Conservation (phyloP, 306 rosid species). For the Trichosanthes cucumerina region DNA sequence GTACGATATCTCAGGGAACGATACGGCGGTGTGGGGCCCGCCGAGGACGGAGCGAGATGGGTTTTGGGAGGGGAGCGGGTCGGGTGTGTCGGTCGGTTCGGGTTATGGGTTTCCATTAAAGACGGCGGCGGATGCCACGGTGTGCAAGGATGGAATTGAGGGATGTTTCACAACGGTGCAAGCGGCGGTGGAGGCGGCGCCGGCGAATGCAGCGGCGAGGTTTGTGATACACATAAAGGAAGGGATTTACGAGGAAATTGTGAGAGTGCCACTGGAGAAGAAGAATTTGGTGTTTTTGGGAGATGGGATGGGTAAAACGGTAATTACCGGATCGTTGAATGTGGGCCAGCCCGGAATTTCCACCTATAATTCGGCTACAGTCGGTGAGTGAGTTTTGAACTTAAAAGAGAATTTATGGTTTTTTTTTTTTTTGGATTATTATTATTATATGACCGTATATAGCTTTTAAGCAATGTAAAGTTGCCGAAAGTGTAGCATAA, state of each 20-base stretch:
- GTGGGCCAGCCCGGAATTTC: constrained; percentile 51
- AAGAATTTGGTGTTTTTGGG: constrained; percentile 60
- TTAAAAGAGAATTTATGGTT: background rate
- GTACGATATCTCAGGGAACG: constrained; percentile 44
- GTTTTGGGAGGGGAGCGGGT: constrained; percentile 37
- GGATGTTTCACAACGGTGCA: constrained; percentile 53
- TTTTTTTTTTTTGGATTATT: background rate
- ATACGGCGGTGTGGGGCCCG: constrained; percentile 36
- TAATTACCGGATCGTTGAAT: constrained; percentile 49
- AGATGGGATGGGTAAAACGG: constrained; percentile 64
- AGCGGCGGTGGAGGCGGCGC: constrained; percentile 62
- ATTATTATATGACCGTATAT: background rate
- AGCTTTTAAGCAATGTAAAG: background rate
- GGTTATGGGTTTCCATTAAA: constrained; percentile 28
- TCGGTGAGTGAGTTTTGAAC: constrained; percentile 32
- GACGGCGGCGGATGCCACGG: constrained; percentile 39
- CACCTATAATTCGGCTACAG: constrained; percentile 62
- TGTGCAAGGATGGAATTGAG: constrained; percentile 30
- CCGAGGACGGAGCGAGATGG: constrained; percentile 69
- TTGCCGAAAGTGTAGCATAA: background rate
- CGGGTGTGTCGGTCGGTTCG: background rate
- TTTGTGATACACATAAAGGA: constrained; percentile 54
- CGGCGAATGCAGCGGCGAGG: constrained; percentile 17
- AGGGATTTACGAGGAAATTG: constrained; percentile 71
- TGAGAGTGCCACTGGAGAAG: constrained; percentile 53